These are phyloP conservation scores for Castanospermum australe DNA, from an alignment of 306 rosid genomes.

Conservation along the genomic window DNA sequence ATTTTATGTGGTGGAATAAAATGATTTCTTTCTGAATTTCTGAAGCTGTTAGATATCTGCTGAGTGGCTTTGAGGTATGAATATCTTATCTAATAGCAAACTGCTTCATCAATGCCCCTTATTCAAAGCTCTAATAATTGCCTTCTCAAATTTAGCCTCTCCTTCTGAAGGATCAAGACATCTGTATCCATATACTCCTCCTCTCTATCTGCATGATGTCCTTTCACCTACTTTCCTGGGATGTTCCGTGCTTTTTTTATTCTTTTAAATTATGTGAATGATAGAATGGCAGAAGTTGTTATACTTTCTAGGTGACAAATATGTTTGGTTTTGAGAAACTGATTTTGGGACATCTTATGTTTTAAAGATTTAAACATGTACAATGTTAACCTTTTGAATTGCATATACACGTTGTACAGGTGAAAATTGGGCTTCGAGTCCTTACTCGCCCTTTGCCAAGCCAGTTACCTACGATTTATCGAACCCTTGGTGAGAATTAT, in stretches of 20 bases:
- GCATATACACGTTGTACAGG: slow-evolving; percentile 40
- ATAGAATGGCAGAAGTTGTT: not conserved
- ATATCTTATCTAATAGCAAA: not conserved
- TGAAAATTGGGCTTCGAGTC: slow-evolving; percentile 85
- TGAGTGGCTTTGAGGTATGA: not conserved
- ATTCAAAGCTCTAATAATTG: not conserved
- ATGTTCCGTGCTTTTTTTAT: not conserved
- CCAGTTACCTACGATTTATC: slow-evolving; percentile 68
- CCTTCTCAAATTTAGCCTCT: slow-evolving; percentile 9
- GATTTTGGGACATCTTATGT: slow-evolving; percentile 42
- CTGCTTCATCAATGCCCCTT: not conserved
- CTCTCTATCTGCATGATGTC: not conserved
- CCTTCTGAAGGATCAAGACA: not conserved
- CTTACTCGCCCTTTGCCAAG: slow-evolving; percentile 73
- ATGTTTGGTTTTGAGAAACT: slow-evolving; percentile 11
- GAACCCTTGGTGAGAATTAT: slow-evolving; percentile 74
- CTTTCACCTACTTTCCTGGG: not conserved
- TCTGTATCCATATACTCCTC: not conserved
- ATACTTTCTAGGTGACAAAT: not conserved
- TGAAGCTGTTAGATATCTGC: not conserved
- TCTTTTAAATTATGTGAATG: not conserved
- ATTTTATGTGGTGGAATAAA: not conserved
- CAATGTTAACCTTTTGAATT: not conserved
- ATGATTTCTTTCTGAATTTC: not conserved
- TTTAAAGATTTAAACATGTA: not conserved